Evolutionary conservation across 2,329 filamentous ascomycete genomes (phyloP).

Genomic region (Botryotinia globosa): DNA sequence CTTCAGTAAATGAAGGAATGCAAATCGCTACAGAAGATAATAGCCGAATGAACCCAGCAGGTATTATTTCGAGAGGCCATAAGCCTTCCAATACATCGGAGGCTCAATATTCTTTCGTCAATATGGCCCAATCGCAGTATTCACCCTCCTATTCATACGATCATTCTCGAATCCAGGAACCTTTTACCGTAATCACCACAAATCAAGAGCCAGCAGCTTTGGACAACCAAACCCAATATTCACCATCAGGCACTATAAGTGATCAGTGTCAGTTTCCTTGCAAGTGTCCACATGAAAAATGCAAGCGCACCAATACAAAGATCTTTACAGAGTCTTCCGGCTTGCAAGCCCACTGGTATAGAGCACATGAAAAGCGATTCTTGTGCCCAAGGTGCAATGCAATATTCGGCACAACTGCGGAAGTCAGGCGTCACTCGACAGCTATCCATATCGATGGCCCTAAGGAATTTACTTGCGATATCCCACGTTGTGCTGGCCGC

Average conservation of each 20-base stretch:
- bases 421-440: not conserved
- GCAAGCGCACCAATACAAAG: not conserved
- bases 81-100: not conserved
- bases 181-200: not conserved
- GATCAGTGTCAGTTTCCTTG: not conserved
- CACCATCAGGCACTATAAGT: not conserved
- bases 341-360: not conserved
- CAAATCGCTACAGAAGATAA: not conserved
- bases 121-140: not conserved
- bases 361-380: not conserved
- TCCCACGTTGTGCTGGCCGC: not conserved
- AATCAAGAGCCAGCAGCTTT: not conserved
- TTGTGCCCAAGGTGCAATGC: not conserved
- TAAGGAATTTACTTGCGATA: not conserved
- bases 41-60: not conserved
- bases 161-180: not conserved
- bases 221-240: not conserved
- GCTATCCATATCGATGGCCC: not conserved
- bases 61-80: not conserved
- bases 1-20: not conserved
- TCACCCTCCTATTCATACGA: not conserved
- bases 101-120: not conserved
- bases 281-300: not conserved
- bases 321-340: not conserved
- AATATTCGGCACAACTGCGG: not conserved